These are phyloP conservation scores for rapeseed (Brassica napus) DNA, from an alignment of 345 rosid species.

Conservation along the genomic window DNA sequence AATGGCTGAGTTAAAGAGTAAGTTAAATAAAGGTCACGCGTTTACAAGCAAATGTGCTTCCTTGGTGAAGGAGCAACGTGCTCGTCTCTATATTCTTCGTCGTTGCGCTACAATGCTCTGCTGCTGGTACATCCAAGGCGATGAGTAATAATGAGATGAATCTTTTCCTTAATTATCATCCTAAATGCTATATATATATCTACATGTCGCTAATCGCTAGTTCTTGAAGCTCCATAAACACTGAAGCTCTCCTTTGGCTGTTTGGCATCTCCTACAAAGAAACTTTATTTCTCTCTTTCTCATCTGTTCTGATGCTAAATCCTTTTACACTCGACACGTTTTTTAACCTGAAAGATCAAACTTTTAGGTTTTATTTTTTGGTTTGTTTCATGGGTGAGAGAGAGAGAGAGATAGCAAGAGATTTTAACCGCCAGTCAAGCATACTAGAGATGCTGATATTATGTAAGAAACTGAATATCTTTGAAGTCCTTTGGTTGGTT, in stretches of 20 bases:
- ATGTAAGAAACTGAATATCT: constrained; percentile 14
- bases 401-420: constrained; percentile 10
- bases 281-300: constrained; percentile 18
- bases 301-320: constrained; percentile 23
- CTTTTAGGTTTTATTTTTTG: constrained; percentile 15
- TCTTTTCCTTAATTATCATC: constrained; percentile 5
- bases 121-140: constrained; percentile 69
- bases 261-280: constrained; percentile 23
- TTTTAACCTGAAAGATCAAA: constrained; percentile 32
- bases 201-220: background rate
- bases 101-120: constrained; percentile 88
- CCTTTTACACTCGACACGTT: constrained; percentile 25
- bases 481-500: constrained; percentile 8
- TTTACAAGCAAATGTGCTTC: constrained; percentile 70
- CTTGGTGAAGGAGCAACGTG: constrained; percentile 64
- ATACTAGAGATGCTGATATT: background rate
- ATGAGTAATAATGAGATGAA: constrained; percentile 42
- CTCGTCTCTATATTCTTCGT: constrained; percentile 71
- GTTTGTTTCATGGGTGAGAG: constrained; percentile 23
- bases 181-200: background rate
- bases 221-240: constrained; percentile 21
- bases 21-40: constrained; percentile 44
- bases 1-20: constrained; percentile 51
- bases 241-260: constrained; percentile 25
- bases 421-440: too few species aligned